Evolutionary conservation across 306 rosid species (phyloP).

Genomic region (Cicer arietinum): DNA sequence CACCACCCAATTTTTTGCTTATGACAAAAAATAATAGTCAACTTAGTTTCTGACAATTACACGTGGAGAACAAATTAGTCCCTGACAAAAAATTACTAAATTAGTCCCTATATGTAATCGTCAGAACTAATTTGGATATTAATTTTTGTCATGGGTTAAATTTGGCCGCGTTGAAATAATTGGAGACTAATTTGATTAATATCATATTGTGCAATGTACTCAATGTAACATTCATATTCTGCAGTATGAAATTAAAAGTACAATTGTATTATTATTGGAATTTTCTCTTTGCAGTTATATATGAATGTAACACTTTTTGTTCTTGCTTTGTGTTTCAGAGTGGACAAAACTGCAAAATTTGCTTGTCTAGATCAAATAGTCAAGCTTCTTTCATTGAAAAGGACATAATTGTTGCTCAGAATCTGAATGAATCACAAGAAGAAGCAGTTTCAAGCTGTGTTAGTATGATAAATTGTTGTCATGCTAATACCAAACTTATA

Average conservation of each 20-base stretch:
- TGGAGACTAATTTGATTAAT: not conserved
- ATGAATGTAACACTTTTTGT: not conserved
- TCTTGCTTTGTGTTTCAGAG: not conserved
- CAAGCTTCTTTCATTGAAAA: not conserved
- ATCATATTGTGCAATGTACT: not conserved
- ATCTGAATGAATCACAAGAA: constrained; percentile 59
- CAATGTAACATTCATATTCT: not conserved
- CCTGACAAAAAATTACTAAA: too few relatives aligned
- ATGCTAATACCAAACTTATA: constrained; percentile 52
- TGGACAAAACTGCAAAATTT: constrained; percentile 4
- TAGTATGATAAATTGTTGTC: constrained; percentile 40
- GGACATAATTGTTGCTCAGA: constrained; percentile 30
- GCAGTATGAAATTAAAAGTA: too few relatives aligned
- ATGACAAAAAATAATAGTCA: too few relatives aligned
- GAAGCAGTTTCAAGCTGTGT: constrained; percentile 54
- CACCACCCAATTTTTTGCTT: too few relatives aligned
- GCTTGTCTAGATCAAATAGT: not conserved
- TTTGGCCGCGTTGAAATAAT: too few relatives aligned
- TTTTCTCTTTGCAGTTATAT: not conserved
- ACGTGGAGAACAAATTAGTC: too few relatives aligned
- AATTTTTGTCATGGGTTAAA: too few relatives aligned
- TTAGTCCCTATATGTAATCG: too few relatives aligned
- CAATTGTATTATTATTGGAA: too few relatives aligned
- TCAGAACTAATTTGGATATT: too few relatives aligned
- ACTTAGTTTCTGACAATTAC: too few relatives aligned